Evolutionary conservation across 148 eudicot genomes (phyloP).

Genomic region (Rhododendron molle): DNA sequence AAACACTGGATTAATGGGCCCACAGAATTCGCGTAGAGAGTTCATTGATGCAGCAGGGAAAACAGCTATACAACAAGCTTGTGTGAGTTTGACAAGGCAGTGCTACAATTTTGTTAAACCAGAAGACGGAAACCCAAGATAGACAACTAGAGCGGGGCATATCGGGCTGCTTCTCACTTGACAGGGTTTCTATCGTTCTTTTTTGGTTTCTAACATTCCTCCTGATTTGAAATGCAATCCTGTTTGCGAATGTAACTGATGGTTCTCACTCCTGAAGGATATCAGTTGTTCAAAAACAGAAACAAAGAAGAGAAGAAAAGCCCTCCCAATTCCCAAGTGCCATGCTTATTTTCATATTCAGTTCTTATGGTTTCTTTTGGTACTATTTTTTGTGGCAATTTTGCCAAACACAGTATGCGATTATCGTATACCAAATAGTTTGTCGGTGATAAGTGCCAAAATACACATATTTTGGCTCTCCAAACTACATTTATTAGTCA

Average conservation of each 20-base stretch:
- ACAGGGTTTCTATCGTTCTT: background rate
- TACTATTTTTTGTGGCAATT: background rate
- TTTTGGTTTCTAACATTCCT: too few species aligned
- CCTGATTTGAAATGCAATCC: too few species aligned
- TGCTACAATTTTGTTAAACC: background rate
- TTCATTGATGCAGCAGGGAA: background rate
- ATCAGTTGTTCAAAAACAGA: too few species aligned
- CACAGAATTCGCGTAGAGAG: background rate
- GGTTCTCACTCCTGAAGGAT: too few species aligned
- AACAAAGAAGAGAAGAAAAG: too few species aligned
- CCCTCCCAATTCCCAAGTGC: too few species aligned
- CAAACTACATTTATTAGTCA: too few species aligned
- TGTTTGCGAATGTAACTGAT: too few species aligned
- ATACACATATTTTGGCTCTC: too few species aligned
- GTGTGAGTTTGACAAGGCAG: background rate
- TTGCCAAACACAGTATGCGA: background rate
- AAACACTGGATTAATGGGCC: background rate
- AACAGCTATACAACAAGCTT: background rate
- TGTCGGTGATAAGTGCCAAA: too few species aligned
- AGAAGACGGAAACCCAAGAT: background rate
- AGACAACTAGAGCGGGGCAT: background rate
- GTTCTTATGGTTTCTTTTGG: background rate
- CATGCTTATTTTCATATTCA: too few species aligned
- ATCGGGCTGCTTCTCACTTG: background rate
- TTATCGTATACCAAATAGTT: background rate